A percentile compares a stretch with the other conserved stretches of the same genome.
Evolutionary conservation across 768 basidiomycete genomes (phyloP).

Genomic region (Steccherinum ochraceum): DNA sequence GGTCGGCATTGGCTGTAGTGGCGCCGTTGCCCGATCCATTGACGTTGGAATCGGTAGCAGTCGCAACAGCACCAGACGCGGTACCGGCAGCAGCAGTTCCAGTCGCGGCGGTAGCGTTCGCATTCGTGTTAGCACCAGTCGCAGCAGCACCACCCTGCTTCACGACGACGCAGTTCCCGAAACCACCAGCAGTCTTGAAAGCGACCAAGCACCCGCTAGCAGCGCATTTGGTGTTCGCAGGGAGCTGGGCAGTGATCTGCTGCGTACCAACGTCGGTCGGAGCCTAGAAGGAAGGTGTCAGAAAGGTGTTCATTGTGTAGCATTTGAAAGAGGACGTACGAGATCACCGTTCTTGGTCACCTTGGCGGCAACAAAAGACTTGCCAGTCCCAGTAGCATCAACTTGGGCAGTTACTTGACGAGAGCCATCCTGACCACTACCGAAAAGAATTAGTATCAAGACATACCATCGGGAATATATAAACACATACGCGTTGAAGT

Average conservation of each 20-base stretch:
- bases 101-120: slow-evolving; percentile 2
- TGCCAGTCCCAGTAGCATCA: slow-evolving; percentile 33
- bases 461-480: too few relatives aligned
- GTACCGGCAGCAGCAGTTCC: slow-evolving; percentile 7
- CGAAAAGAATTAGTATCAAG: background rate
- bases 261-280: slow-evolving; percentile 33
- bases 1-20: background rate
- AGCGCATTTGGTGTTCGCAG: slow-evolving; percentile 42
- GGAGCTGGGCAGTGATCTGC: slow-evolving; percentile 37
- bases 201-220: slow-evolving; percentile 50
- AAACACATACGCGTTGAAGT: slow-evolving; percentile 40
- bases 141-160: slow-evolving; percentile 19
- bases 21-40: background rate
- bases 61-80: slow-evolving; percentile 1
- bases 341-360: slow-evolving; percentile 40
- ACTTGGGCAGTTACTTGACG: slow-evolving; percentile 39
- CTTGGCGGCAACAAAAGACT: slow-evolving; percentile 28
- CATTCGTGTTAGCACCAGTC: slow-evolving; percentile 5
- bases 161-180: slow-evolving; percentile 51
- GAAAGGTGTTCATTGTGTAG: too few relatives aligned
- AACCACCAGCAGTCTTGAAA: slow-evolving; percentile 41
- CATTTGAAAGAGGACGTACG: slow-evolving; percentile 27
- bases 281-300: slow-evolving; percentile 21
- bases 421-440: slow-evolving; percentile 42
- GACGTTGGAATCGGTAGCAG: slow-evolving; percentile 5